Conservation (phyloP, 768 basidiomycete genomes). For the Leccinum olivaceopallidum region DNA sequence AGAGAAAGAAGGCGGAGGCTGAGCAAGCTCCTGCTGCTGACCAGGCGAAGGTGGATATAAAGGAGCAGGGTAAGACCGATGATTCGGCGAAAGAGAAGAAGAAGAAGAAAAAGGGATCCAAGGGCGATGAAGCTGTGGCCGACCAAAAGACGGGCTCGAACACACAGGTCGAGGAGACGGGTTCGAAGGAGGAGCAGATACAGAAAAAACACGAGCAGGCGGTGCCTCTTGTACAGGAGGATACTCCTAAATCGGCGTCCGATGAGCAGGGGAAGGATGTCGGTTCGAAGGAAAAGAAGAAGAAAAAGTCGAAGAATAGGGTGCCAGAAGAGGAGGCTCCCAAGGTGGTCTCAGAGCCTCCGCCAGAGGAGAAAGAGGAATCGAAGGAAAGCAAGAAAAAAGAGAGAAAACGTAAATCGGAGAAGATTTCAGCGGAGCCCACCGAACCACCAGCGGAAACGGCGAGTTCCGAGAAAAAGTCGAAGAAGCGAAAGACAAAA, state of each 20-base stretch:
- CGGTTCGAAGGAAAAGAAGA: not conserved
- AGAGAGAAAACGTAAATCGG: slow-evolving; percentile 19
- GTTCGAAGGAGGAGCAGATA: slow-evolving; percentile 5
- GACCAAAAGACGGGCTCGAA: slow-evolving; percentile 1
- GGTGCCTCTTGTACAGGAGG: not conserved
- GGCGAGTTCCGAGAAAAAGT: slow-evolving; percentile 17
- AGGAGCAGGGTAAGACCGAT: slow-evolving; percentile 2
- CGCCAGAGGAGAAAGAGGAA: not conserved
- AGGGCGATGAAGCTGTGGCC: not conserved
- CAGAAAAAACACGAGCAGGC: slow-evolving; percentile 5
- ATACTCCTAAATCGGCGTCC: not conserved
- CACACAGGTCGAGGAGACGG: slow-evolving; percentile 1
- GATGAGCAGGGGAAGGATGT: slow-evolving; percentile 4
- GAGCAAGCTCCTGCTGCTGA: not conserved
- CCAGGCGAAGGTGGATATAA: not conserved
- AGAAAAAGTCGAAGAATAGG: not conserved
- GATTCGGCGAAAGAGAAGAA: slow-evolving; percentile 18
- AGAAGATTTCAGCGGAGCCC: slow-evolving; percentile 23
- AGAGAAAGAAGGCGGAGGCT: slow-evolving; percentile 2
- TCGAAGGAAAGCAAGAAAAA: slow-evolving; percentile 19
- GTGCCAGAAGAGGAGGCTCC: not conserved
- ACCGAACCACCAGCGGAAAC: slow-evolving; percentile 14
- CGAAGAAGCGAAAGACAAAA: slow-evolving; percentile 38
- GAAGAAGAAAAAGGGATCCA: slow-evolving; percentile 14
- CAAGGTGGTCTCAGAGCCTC: not conserved